phyloP scores from a whole-genome alignment of 306 rosid species.

The Datisca glomerata region DNA sequence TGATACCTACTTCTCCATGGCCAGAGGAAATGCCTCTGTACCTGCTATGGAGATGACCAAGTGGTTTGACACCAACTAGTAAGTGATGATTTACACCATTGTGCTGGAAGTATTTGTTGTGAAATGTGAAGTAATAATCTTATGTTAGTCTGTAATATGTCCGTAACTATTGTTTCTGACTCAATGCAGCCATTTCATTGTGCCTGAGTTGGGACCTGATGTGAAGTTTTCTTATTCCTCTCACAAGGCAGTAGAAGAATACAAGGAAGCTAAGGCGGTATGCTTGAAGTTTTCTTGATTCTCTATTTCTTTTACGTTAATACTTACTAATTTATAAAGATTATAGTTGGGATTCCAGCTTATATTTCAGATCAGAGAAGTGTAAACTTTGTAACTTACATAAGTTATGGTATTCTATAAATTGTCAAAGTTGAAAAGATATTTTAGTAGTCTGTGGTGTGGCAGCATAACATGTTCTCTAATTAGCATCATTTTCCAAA shows the following conservation, averaged over 20 bases:
- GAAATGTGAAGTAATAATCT: not conserved
- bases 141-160: too few species aligned
- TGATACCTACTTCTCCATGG: constrained; percentile 82
- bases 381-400: not conserved
- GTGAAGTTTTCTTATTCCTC: constrained; percentile 69
- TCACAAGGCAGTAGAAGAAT: constrained; percentile 86
- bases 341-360: not conserved
- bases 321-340: not conserved
- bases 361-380: not conserved
- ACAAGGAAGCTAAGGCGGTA: constrained; percentile 97
- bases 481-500: too few species aligned
- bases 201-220: constrained; percentile 87
- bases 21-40: constrained; percentile 85
- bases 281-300: constrained; percentile 10
- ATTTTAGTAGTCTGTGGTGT: not conserved
- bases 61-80: constrained; percentile 99
- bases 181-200: constrained; percentile 78
- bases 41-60: constrained; percentile 99
- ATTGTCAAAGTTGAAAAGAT: not conserved
- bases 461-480: too few species aligned
- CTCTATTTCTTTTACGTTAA: not conserved
- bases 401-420: not conserved
- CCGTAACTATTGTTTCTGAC: constrained; percentile 3
- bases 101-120: not conserved
- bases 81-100: constrained; percentile 25